Evolutionary conservation across 2,329 filamentous ascomycete genomes (phyloP), one percentile per base, ranked within the genome.

Genomic region (Herpotrichia juniperi): DNA sequence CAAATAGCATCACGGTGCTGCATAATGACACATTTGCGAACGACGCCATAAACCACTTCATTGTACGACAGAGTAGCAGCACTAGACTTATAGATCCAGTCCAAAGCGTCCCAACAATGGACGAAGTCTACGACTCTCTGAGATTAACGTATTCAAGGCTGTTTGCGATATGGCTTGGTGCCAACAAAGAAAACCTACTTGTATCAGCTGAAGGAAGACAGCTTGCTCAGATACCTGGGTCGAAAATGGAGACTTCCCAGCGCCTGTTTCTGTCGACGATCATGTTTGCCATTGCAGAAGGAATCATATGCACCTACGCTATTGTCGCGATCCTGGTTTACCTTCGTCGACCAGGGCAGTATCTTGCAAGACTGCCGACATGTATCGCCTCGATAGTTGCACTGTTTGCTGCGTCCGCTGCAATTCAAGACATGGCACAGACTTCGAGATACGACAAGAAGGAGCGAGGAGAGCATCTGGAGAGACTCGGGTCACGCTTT

Each of bases 361-460:
- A 80, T 17, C 68, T 86, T 0, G 78, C 82, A 0, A 69, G 80
- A 0, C 69, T 86, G 64, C 84, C 83, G 0, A 81, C 79, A 0
- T 80, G 74, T 0, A 69, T 85, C 0, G 83, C 76, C 0, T 77
- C 80, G 0, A 54, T 80, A 0, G 63, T 85, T 0, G 75, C 78
- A 0, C 79, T 79, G 32, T 72, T 83, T 2, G 78, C 80, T 0
- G 77, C 80, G 0, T 83, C 82, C 48, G 59, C 72, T 0, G 73
- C 78, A 0, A 57, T 81, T 0, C 50, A 68, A 12, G 78, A 79
- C 25, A 61, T 75, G 52, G 37, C 40, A 3, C 50, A 42, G 0
- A 69, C 68, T 0, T 59, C 57, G 10, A 46, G 47, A 6, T 43
- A 70, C n/a, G 42, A 59, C 14, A 53, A 32, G 9, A 64, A 56